phyloP scores from a whole-genome alignment of 495 filamentous ascomycete species.

The Xanthoparmelia taractica region DNA sequence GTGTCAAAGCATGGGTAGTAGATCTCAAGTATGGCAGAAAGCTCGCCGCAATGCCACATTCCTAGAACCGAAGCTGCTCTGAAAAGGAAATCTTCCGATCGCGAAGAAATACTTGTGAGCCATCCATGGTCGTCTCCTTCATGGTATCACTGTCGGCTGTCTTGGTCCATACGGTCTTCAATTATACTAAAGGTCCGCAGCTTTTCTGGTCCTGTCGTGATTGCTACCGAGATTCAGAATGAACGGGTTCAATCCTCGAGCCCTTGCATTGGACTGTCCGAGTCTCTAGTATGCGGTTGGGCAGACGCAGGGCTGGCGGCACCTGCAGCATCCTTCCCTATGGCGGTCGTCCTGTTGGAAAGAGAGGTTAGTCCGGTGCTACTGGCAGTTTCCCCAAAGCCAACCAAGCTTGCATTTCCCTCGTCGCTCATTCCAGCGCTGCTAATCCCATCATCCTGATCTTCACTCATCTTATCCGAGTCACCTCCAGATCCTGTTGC shows the following conservation, averaged over 20 bases:
- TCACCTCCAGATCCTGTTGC: constrained; percentile 66
- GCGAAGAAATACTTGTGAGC: background rate
- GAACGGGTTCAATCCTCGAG: constrained; percentile 21
- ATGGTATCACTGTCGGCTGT: background rate
- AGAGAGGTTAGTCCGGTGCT: constrained; percentile 68
- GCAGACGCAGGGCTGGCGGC: constrained; percentile 12
- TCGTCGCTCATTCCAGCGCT: constrained; percentile 75
- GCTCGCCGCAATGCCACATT: background rate
- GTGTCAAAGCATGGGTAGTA: background rate
- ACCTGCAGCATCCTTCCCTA: constrained; percentile 22
- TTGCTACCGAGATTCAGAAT: background rate
- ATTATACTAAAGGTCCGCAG: background rate
- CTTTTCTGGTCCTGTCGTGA: background rate
- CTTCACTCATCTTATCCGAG: constrained; percentile 74
- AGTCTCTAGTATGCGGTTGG: constrained; percentile 17
- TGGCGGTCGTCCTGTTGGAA: constrained; percentile 20
- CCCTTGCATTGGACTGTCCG: constrained; percentile 29
- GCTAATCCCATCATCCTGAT: constrained; percentile 51
- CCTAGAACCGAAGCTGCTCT: background rate
- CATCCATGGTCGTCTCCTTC: background rate
- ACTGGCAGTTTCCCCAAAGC: constrained; percentile 79
- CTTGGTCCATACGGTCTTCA: background rate
- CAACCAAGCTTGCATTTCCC: constrained; percentile 64
- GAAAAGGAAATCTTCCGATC: background rate
- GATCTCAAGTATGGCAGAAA: background rate